Evolutionary conservation across 1,139 yeast genomes (phyloP).

Genomic region (Scheffersomyces insectosa): DNA sequence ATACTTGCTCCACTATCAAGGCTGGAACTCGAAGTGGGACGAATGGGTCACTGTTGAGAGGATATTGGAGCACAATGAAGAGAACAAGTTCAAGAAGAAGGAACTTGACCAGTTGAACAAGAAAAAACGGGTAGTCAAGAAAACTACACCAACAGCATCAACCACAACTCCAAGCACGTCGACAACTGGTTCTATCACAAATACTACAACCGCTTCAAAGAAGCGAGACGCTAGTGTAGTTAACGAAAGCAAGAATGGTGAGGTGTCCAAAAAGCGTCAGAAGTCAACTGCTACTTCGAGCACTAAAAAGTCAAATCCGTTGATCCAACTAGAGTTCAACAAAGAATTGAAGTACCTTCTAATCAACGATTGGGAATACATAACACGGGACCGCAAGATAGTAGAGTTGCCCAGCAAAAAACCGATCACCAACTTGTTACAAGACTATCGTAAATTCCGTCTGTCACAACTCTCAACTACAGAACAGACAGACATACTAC

Average conservation of each 20-base stretch:
- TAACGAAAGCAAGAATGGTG: slow-evolving; percentile 4
- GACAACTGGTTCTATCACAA: slow-evolving; percentile 3
- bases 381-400: slow-evolving; percentile 76
- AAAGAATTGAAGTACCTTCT: slow-evolving; percentile 59
- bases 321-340: slow-evolving; percentile 12
- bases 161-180: slow-evolving; percentile 2
- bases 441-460: slow-evolving; percentile 42
- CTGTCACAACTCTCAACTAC: slow-evolving; percentile 26
- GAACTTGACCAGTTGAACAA: slow-evolving; percentile 52
- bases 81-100: slow-evolving; percentile 64
- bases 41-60: slow-evolving; percentile 87
- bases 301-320: neutral
- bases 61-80: slow-evolving; percentile 67
- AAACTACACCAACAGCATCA: slow-evolving; percentile 1
- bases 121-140: slow-evolving; percentile 11
- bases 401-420: slow-evolving; percentile 59
- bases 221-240: neutral
- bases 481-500: slow-evolving; percentile 46
- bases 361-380: slow-evolving; percentile 91
- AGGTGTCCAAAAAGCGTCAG: neutral
- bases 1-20: slow-evolving; percentile 84
- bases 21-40: slow-evolving; percentile 97
- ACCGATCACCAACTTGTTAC: slow-evolving; percentile 53
- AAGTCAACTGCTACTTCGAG: neutral
- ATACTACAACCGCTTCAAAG: slow-evolving; percentile 4